These are phyloP conservation scores for Neotropicomus parvogracilis DNA, from an alignment of 1,284 basidiomycete species.

Conservation along the genomic window DNA sequence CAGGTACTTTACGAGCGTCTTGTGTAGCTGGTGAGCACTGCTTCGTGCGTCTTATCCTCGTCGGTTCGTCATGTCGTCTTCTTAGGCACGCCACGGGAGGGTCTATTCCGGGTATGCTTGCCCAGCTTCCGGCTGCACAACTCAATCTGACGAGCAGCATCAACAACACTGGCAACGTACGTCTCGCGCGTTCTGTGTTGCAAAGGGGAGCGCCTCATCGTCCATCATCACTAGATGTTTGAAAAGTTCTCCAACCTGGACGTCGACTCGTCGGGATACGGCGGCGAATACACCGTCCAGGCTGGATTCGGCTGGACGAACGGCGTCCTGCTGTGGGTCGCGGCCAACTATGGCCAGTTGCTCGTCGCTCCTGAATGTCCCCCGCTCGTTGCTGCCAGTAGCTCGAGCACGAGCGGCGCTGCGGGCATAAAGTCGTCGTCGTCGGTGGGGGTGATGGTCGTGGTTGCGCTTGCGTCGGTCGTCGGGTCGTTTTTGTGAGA, in stretches of 20 bases:
- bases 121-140: conserved; percentile 64
- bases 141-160: conserved; percentile 72
- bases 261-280: conserved; percentile 79
- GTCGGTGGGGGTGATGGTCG: background rate
- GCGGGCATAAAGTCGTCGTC: background rate
- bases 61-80: conserved; percentile 29
- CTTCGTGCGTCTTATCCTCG: background rate
- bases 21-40: conserved; percentile 82
- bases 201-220: too few species aligned
- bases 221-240: too few species aligned
- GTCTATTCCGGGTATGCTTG: conserved; percentile 63
- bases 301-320: conserved; percentile 91
- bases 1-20: conserved; percentile 75
- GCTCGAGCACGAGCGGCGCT: conserved; percentile 7
- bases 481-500: conserved; percentile 5
- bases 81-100: conserved; percentile 74
- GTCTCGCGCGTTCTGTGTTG: conserved; percentile 33
- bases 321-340: conserved; percentile 75
- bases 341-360: conserved; percentile 64
- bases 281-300: conserved; percentile 84
- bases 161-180: conserved; percentile 67
- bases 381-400: conserved; percentile 31
- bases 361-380: conserved; percentile 70
- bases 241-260: conserved; percentile 81
- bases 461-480: background rate